Percentiles rank a stretch among this genome's conserved stretches.
phyloP scores from a whole-genome alignment of 2,329 filamentous ascomycete genomes.

The Hypoxylon rubiginosum region DNA sequence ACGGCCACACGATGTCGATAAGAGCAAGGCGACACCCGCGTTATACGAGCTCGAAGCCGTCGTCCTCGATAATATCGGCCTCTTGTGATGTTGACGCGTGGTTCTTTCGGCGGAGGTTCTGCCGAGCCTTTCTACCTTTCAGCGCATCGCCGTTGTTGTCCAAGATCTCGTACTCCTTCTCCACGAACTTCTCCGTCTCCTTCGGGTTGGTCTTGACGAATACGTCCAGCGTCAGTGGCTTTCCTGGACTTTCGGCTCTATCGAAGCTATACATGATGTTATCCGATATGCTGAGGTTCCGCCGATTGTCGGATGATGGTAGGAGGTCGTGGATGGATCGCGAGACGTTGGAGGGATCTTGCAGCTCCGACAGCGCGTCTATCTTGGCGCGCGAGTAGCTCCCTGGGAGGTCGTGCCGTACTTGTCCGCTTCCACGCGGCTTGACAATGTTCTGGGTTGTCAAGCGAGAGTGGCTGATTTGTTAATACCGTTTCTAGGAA shows the following conservation, averaged over 20 bases:
- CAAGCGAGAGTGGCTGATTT: conserved; percentile 31
- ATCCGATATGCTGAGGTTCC: conserved; percentile 50
- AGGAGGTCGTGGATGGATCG: conserved; percentile 55
- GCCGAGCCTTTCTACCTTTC: conserved; percentile 60
- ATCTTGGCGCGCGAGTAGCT: conserved; percentile 53
- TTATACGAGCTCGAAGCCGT: conserved; percentile 59
- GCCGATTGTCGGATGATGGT: conserved; percentile 43
- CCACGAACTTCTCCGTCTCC: conserved; percentile 61
- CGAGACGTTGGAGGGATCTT: conserved; percentile 52
- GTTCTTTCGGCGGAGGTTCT: conserved; percentile 54
- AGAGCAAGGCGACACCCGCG: conserved; percentile 17
- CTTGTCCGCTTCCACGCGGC: conserved; percentile 37
- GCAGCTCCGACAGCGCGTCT: conserved; percentile 54
- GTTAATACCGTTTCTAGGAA: conserved; percentile 22
- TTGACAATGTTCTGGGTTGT: conserved; percentile 57
- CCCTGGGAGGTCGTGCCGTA: conserved; percentile 44
- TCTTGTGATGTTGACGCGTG: conserved; percentile 44
- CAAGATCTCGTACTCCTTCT: conserved; percentile 64
- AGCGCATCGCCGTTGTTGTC: conserved; percentile 61
- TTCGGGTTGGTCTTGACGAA: conserved; percentile 55
- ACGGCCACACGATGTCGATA: conserved; percentile 6
- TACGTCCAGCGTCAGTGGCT: conserved; percentile 56
- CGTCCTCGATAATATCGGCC: conserved; percentile 54
- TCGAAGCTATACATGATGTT: conserved; percentile 62
- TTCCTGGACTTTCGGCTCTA: conserved; percentile 55